Evolutionary conservation across 1,139 yeast genomes (phyloP).

Genomic region (Blastobotrys persicus): DNA sequence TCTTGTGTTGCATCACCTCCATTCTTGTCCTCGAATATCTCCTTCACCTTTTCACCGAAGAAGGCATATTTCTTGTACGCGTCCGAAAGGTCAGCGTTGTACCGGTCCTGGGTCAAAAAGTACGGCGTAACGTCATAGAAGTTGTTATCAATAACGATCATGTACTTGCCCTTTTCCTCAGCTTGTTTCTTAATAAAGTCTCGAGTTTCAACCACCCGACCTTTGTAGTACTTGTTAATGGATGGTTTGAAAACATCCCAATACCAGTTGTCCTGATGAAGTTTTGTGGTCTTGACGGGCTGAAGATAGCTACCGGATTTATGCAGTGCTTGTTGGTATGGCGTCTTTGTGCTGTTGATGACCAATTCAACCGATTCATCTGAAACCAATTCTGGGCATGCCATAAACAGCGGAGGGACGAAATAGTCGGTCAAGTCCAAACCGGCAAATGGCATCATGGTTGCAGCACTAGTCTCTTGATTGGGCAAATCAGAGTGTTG

Average conservation of each 20-base stretch:
- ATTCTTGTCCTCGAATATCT: constrained; percentile 33
- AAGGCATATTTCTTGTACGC: constrained; percentile 34
- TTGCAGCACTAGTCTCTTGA: constrained; percentile 30
- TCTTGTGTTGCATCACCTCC: constrained; percentile 38
- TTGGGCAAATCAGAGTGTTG: constrained; percentile 42
- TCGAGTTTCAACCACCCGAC: constrained; percentile 38
- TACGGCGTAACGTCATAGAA: constrained; percentile 42
- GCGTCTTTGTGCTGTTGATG: constrained; percentile 33
- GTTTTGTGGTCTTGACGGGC: constrained; percentile 28
- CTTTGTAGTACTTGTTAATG: constrained; percentile 38
- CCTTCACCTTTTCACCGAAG: constrained; percentile 34
- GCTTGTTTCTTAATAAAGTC: constrained; percentile 28
- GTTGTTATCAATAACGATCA: constrained; percentile 36
- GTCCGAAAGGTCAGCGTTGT: constrained; percentile 18
- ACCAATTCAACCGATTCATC: constrained; percentile 33
- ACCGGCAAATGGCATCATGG: constrained; percentile 42
- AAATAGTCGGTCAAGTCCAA: constrained; percentile 40
- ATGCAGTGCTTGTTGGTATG: constrained; percentile 34
- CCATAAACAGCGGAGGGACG: constrained; percentile 42
- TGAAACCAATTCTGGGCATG: constrained; percentile 40
- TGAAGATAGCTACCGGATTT: constrained; percentile 29
- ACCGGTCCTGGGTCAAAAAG: constrained; percentile 32
- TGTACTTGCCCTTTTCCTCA: constrained; percentile 29
- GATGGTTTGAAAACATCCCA: constrained; percentile 36
- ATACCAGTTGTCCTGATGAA: constrained; percentile 40